Base-by-base conservation (phyloP, 768 basidiomycete genomes). In the Boletus rubropictus region DNA sequence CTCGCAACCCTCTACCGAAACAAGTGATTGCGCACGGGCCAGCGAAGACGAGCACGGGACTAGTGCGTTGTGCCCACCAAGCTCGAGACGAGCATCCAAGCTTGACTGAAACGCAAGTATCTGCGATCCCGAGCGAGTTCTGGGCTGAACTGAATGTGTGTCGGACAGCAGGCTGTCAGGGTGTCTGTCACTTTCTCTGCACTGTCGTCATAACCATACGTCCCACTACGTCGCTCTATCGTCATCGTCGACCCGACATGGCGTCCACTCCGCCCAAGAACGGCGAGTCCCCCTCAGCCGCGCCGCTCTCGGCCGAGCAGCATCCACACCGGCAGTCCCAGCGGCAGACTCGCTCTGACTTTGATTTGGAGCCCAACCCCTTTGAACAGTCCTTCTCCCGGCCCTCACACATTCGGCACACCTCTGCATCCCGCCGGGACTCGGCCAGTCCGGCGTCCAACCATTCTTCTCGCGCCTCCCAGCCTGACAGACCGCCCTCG, bases 361-460 rank as follows among this genome's bases (percentile, higher is more conserved):
- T 87, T 64, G 74, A 78, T 64, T 77, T 87, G 29, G 92, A 95
- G 60, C 87, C 86, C 1, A 95, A 95, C 63, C 92, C 93, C 0
- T 96, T 96, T 61, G 95, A 99, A 62, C 89, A 92, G 68, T 93
- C 89, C 44, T 98, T 98, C 65, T 83, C 85, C 29, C 60, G 74
- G 25, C 74, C 76, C 24, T 75, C 78, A 18, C 79, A 80, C 50
- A 70, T 79, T 50, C 72, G 76, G 56, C 72, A 72, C 44, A 59
- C 69, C 7, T 67, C 66, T 31, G 60, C 64, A 18, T 54, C 65
- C 41, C 66, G 62, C 40, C 59, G 66, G 39, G 63, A 67, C 39
- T 63, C 66, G 2, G 59, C 59, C 39, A 63, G 66, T 24, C 57
- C 54, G 5, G 60, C 46, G n/a, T 65, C 72, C 17, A 67, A 67